Evolutionary conservation across 805 yeast genomes (phyloP).

Genomic region (Saccharomycopsis babjevae): DNA sequence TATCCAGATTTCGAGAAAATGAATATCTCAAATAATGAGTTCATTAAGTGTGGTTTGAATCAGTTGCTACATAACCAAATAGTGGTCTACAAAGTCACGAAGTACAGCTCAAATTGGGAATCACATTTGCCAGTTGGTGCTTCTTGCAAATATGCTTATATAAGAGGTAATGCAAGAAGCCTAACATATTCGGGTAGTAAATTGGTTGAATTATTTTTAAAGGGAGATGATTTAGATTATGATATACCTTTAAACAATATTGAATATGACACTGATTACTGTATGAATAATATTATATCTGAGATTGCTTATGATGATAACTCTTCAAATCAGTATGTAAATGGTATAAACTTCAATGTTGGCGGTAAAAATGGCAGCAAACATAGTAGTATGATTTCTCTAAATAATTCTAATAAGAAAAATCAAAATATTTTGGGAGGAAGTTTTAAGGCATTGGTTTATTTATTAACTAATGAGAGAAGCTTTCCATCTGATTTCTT

Average conservation of each 20-base stretch:
- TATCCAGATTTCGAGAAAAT: constrained; percentile 57
- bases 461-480: constrained; percentile 55
- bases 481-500: constrained; percentile 57
- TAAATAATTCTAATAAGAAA: neutral
- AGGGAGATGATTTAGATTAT: constrained; percentile 3
- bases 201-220: neutral
- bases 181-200: constrained; percentile 17
- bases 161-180: constrained; percentile 20
- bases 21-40: constrained; percentile 48
- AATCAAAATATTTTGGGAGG: constrained; percentile 54
- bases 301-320: constrained; percentile 26
- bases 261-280: constrained; percentile 16
- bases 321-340: neutral
- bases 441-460: constrained; percentile 58
- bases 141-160: constrained; percentile 11
- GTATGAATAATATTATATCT: constrained; percentile 3
- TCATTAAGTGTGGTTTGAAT: constrained; percentile 49
- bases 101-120: neutral
- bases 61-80: constrained; percentile 39
- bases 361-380: neutral
- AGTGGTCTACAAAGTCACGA: constrained; percentile 13
- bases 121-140: constrained; percentile 2
- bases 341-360: neutral
- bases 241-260: constrained; percentile 11
- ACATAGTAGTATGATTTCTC: neutral